Evolutionary conservation across 805 yeast species (phyloP).

Genomic region (Jamesozyma lodderae): DNA sequence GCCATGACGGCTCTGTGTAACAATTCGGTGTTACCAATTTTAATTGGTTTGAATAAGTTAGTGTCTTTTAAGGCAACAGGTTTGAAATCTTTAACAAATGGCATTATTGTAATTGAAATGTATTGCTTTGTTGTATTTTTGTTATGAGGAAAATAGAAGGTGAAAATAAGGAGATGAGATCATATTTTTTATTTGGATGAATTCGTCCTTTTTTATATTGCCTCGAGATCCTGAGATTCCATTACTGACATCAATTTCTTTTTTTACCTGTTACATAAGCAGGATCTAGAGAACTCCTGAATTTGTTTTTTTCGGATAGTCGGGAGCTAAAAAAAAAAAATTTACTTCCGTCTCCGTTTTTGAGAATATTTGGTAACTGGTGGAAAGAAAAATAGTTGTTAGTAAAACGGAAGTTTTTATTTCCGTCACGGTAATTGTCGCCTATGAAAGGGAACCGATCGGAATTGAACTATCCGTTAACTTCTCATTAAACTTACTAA

Average conservation of each 20-base stretch:
- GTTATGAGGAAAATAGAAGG: background rate
- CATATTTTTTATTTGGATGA: background rate
- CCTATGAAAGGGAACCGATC: background rate
- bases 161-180: background rate
- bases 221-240: background rate
- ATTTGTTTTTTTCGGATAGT: background rate
- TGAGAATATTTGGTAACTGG: no score
- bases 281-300: background rate
- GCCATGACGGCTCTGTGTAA: conserved; percentile 33
- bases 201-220: background rate
- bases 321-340: background rate
- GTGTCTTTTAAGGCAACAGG: conserved; percentile 25
- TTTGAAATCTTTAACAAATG: conserved; percentile 15
- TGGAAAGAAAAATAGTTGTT: no score
- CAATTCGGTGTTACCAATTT: conserved; percentile 32
- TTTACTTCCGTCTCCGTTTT: background rate
- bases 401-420: no score
- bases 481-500: no score
- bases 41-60: conserved; percentile 35
- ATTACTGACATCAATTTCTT: background rate
- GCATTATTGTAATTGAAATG: conserved; percentile 7
- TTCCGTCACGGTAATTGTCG: background rate
- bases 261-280: background rate
- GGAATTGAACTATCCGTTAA: no score
- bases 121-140: background rate